These are phyloP conservation scores for Emergomyces africanus DNA, from an alignment of 2,329 filamentous ascomycete species.

Conservation along the genomic window DNA sequence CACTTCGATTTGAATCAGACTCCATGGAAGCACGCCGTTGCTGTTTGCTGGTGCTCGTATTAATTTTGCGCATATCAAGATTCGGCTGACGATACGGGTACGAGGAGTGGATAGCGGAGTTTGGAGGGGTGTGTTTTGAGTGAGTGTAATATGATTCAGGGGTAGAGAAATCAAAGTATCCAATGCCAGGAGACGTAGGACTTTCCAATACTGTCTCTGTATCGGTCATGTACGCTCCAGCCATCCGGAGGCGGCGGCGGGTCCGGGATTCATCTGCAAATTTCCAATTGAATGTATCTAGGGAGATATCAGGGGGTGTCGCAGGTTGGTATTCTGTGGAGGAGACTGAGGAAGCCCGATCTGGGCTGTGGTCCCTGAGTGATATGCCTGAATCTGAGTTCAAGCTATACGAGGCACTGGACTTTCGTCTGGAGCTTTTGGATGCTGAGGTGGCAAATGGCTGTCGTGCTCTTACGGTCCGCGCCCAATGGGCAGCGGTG, in stretches of 20 bases:
- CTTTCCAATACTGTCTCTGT: slow-evolving; percentile 11
- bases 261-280: slow-evolving; percentile 9
- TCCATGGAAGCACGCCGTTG: background rate
- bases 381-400: slow-evolving; percentile 25
- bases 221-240: slow-evolving; percentile 11
- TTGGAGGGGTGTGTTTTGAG: slow-evolving; percentile 19
- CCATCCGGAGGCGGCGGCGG: slow-evolving; percentile 7
- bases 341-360: slow-evolving; percentile 20
- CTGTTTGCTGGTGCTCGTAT: background rate
- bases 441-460: slow-evolving; percentile 2
- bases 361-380: slow-evolving; percentile 20
- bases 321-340: slow-evolving; percentile 19
- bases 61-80: background rate
- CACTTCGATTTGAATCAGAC: slow-evolving; percentile 2
- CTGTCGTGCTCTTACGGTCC: background rate
- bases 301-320: slow-evolving; percentile 17
- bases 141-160: slow-evolving; percentile 23
- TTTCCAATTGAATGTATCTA: slow-evolving; percentile 17
- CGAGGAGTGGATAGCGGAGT: slow-evolving; percentile 23
- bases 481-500: background rate
- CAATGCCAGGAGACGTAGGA: slow-evolving; percentile 14
- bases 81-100: background rate
- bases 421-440: slow-evolving; percentile 9
- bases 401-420: slow-evolving; percentile 14
- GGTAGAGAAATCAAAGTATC: slow-evolving; percentile 19